Conservation (phyloP, 805 yeast species). For the Saccharomycopsis babjevae region DNA sequence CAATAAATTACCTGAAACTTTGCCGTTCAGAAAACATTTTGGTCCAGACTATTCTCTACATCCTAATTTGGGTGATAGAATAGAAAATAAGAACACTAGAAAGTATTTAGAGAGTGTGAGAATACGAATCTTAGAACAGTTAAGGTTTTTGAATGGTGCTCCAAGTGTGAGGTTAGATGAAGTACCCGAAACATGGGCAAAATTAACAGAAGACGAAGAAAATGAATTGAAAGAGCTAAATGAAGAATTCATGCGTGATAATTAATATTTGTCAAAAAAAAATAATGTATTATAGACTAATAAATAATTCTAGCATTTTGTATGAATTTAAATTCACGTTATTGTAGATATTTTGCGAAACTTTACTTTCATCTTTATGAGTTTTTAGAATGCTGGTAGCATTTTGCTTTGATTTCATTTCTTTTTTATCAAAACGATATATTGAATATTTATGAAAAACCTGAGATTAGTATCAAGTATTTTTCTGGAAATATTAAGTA, state of each 20-base stretch:
- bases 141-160: conserved; percentile 76
- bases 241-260: conserved; percentile 6
- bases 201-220: conserved; percentile 18
- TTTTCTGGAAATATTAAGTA: too few relatives aligned
- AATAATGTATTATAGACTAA: neutral
- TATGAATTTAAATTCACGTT: neutral
- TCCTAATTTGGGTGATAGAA: conserved; percentile 67
- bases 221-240: conserved; percentile 16
- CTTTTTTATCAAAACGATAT: too few relatives aligned
- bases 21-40: conserved; percentile 75
- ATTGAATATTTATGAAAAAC: too few relatives aligned
- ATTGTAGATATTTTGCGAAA: neutral
- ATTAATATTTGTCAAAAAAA: neutral
- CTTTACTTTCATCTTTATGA: too few relatives aligned
- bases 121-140: conserved; percentile 67
- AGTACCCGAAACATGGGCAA: conserved; percentile 52
- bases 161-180: conserved; percentile 90
- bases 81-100: conserved; percentile 79
- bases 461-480: too few relatives aligned
- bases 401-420: too few relatives aligned
- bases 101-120: conserved; percentile 74
- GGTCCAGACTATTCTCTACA: conserved; percentile 88
- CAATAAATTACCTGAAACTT: conserved; percentile 47
- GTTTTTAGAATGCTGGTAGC: too few relatives aligned
- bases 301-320: neutral